phyloP scores from a whole-genome alignment of 2,329 filamentous ascomycete species.

The Talaromyces sp. region DNA sequence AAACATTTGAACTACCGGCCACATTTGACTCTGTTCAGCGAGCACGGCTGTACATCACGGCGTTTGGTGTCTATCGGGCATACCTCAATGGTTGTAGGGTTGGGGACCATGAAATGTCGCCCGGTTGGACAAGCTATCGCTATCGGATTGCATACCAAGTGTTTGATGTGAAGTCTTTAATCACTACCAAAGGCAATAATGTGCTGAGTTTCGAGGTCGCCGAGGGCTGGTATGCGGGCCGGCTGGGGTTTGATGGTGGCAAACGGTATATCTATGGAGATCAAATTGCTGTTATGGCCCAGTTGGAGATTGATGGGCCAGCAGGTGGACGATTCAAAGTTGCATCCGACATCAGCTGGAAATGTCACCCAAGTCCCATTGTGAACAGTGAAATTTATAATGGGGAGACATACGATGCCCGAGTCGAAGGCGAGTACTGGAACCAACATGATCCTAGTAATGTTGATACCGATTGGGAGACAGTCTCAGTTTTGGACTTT shows the following conservation, averaged over 20 bases:
- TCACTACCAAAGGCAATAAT: neutral
- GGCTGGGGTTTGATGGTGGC: conserved; percentile 30
- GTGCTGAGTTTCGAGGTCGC: conserved; percentile 33
- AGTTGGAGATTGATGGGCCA: neutral
- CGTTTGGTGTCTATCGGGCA: conserved; percentile 46
- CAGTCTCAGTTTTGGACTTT: neutral
- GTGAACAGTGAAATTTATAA: neutral
- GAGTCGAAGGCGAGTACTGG: neutral
- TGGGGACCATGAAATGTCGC: conserved; percentile 45
- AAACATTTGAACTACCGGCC: neutral
- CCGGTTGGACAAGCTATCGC: conserved; percentile 54
- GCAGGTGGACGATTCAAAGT: neutral
- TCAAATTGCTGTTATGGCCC: neutral
- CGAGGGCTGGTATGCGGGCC: conserved; percentile 50
- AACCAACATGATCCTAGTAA: neutral
- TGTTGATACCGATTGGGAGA: neutral
- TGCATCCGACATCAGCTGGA: neutral
- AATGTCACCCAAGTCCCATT: neutral
- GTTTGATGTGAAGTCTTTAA: conserved; percentile 51
- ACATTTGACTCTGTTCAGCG: conserved; percentile 18
- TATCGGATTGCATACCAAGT: conserved; percentile 53
- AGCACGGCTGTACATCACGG: conserved; percentile 46
- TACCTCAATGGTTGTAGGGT: conserved; percentile 48
- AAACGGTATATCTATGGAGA: conserved; percentile 15
- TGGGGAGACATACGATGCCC: neutral